A percentile compares a stretch with the other conserved stretches of the same genome.
Conservation (phyloP, 345 rosid genomes). For the Lepidium africanum region DNA sequence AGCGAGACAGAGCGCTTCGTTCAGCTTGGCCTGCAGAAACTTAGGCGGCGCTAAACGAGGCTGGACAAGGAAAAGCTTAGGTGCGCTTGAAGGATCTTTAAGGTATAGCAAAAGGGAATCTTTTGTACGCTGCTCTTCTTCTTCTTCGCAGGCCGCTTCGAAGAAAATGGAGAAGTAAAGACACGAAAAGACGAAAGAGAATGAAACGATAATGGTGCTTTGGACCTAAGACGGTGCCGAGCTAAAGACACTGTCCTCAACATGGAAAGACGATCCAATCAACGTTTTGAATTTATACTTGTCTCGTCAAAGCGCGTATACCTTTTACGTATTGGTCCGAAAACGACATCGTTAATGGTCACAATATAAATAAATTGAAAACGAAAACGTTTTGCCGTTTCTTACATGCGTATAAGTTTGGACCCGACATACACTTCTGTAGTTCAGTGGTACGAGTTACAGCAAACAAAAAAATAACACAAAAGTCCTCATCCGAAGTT, state of each 20-base stretch:
- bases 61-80: constrained; percentile 81
- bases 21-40: constrained; percentile 72
- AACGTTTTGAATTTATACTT: neutral
- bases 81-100: constrained; percentile 61
- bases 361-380: neutral
- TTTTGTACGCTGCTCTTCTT: constrained; percentile 1
- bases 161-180: constrained; percentile 26
- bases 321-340: too few species aligned
- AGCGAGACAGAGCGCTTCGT: constrained; percentile 85
- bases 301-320: too few species aligned
- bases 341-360: too few species aligned
- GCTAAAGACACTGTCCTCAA: constrained; percentile 29
- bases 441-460: neutral
- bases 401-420: neutral
- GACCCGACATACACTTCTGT: constrained; percentile 14
- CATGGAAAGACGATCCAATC: constrained; percentile 22
- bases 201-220: neutral
- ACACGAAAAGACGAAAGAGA: too few species aligned
- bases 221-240: constrained; percentile 23
- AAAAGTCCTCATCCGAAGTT: neutral
- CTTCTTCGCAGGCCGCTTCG: constrained; percentile 23
- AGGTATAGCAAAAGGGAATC: constrained; percentile 36
- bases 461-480: neutral
- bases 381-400: neutral
- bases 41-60: constrained; percentile 68